phyloP scores from a whole-genome alignment of 176 grass and related monocot species.

The Carex littledalei region DNA sequence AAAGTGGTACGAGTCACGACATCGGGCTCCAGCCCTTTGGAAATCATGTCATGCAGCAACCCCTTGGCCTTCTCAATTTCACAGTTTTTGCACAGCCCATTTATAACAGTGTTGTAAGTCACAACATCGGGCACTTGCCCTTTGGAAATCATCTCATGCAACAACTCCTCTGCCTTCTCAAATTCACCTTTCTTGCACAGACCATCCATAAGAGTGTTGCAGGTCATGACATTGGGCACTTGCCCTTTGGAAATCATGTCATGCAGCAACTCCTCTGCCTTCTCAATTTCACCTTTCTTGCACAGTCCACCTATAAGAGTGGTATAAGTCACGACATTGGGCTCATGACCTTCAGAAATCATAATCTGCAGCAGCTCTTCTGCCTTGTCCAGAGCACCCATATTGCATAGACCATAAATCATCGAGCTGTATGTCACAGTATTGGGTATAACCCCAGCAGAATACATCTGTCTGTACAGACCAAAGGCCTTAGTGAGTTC shows the following conservation, averaged over 20 bases:
- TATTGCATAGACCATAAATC: neutral
- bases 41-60: neutral
- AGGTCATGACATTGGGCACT: neutral
- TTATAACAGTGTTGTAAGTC: neutral
- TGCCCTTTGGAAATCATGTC: neutral
- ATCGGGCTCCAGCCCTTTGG: neutral
- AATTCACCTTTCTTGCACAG: neutral
- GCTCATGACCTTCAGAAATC: conserved; percentile 1
- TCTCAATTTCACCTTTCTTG: neutral
- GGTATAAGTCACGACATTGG: neutral
- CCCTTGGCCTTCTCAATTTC: neutral
- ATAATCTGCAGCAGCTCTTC: neutral
- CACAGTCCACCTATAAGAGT: neutral
- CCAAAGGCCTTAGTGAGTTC: neutral
- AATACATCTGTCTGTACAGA: neutral
- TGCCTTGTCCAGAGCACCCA: neutral
- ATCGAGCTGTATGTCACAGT: neutral
- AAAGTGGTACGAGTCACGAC: neutral
- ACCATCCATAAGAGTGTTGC: neutral
- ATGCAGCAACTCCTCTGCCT: neutral
- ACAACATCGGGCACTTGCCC: neutral
- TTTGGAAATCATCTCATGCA: neutral
- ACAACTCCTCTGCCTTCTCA: neutral
- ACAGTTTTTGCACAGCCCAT: neutral
- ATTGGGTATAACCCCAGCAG: neutral